Conservation (phyloP, 2,329 filamentous ascomycete species). For the Magnaporthiopsis incrustans region DNA sequence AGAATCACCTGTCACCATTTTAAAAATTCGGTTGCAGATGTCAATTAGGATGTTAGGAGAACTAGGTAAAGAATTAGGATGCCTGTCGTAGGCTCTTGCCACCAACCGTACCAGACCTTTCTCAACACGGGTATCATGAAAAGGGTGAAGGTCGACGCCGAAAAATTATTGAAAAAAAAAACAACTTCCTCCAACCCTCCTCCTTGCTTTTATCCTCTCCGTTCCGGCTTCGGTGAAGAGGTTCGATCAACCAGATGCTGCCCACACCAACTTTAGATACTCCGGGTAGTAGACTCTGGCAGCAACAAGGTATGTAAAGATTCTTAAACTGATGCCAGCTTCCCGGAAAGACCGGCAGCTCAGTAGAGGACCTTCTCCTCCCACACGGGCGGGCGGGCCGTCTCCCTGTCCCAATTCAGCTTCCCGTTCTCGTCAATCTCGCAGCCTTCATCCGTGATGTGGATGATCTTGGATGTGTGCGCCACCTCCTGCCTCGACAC, state of each 20-base stretch:
- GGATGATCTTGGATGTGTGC: slow-evolving; percentile 62
- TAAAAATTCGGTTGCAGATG: too few relatives aligned
- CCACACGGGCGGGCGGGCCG: slow-evolving; percentile 25
- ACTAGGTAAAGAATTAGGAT: neutral
- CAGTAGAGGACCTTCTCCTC: slow-evolving; percentile 27
- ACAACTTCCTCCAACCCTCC: neutral
- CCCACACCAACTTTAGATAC: too few relatives aligned
- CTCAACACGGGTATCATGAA: neutral
- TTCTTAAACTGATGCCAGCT: too few relatives aligned
- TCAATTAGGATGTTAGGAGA: neutral
- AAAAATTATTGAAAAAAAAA: neutral
- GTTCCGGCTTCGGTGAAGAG: too few relatives aligned
- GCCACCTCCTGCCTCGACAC: slow-evolving; percentile 70
- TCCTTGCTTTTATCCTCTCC: too few relatives aligned
- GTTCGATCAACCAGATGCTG: too few relatives aligned
- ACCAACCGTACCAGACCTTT: neutral
- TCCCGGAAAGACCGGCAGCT: neutral
- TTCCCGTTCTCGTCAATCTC: slow-evolving; percentile 60
- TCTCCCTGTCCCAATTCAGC: slow-evolving; percentile 26
- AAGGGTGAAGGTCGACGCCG: neutral
- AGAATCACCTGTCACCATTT: too few relatives aligned
- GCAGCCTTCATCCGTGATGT: slow-evolving; percentile 74
- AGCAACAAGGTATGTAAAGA: too few relatives aligned
- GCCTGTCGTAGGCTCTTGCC: neutral
- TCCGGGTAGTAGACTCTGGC: too few relatives aligned